Base-by-base conservation (phyloP, 805 yeast genomes). In the Saccharomycodes ludwigii region DNA sequence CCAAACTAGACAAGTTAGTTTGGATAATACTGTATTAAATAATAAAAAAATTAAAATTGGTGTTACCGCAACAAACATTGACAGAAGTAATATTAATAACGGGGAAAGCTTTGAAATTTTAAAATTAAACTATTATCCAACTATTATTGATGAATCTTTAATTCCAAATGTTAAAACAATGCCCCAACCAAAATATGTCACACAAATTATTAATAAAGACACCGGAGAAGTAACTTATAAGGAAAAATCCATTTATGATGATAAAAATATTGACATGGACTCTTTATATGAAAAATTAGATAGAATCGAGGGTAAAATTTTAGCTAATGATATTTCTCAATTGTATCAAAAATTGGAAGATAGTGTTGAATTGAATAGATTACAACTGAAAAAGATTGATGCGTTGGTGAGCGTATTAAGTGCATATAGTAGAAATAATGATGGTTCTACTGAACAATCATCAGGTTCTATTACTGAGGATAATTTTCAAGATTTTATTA, bases 61-160 rank as follows among this genome's bases (percentile, higher is more conserved):
- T 36, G 54, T 70, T 4, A 58, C 76, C 21, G 80, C 76, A 2
- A 45, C 46, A 13, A 56, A 70, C 19, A 46, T 52, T 10, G 15
- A 27, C 9, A 24, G 23, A 17, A n/a, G n/a, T n/a, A n/a, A n/a
- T n/a, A n/a, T n/a, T n/a, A 49, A 56, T 24, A 47, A 46, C 1
- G 59, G 68, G 21, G 88, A 79, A 47, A 65, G 66, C 18, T 76
- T 72, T 52, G 93, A 81, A 52, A 47, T 81, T 5, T 58, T 80
- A 41, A 66, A 68, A 46, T 52, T 80, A 43, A 65, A 70, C 25
- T 63, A 70, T 2, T 79, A 67, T 56, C 63, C 66, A 30, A 60
- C 63, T 21, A 61, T 78, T 16, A 58, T 71, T 4, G 62, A 61
- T 33, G 77, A 72, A 41, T 69, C 77, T 3, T 51, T 63, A 28